phyloP scores from a whole-genome alignment of 768 basidiomycete species.

The Pisolithus albus region DNA sequence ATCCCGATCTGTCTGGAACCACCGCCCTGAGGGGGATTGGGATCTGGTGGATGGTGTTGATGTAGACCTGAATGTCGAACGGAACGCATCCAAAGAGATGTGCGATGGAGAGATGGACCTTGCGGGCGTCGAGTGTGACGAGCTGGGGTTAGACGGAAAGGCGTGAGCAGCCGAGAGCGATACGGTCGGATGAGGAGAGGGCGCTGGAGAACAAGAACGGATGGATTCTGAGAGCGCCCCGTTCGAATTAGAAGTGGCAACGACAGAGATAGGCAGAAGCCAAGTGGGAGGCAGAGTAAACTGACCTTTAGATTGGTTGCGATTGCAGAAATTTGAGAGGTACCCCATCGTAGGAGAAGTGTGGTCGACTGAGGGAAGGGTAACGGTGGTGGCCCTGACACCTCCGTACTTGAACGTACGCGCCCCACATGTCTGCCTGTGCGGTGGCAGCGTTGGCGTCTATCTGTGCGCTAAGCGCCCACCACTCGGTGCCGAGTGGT shows the following conservation, averaged over 20 bases:
- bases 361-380: background rate
- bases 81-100: slow-evolving; percentile 55
- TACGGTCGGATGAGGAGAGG: slow-evolving; percentile 55
- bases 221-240: slow-evolving; percentile 41
- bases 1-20: slow-evolving; percentile 39
- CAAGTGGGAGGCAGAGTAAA: background rate
- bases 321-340: slow-evolving; percentile 1
- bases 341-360: slow-evolving; percentile 13
- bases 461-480: no score
- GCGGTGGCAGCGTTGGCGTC: no score
- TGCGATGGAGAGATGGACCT: slow-evolving; percentile 34
- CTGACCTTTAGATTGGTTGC: background rate
- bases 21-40: slow-evolving; percentile 35
- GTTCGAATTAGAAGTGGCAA: slow-evolving; percentile 28
- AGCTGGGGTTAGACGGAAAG: slow-evolving; percentile 7
- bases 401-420: no score
- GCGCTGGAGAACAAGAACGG: slow-evolving; percentile 33
- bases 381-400: no score
- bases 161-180: slow-evolving; percentile 40
- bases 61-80: slow-evolving; percentile 31
- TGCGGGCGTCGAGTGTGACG: slow-evolving; percentile 14
- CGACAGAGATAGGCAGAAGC: slow-evolving; percentile 33
- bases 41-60: slow-evolving; percentile 22
- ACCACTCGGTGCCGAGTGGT: no score
- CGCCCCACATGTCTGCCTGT: no score